Percentiles rank a stretch among this genome's conserved stretches.
Evolutionary conservation across 192 early-diverging fungal genomes (phyloP).

Genomic region (Spizellomyces punctatus): DNA sequence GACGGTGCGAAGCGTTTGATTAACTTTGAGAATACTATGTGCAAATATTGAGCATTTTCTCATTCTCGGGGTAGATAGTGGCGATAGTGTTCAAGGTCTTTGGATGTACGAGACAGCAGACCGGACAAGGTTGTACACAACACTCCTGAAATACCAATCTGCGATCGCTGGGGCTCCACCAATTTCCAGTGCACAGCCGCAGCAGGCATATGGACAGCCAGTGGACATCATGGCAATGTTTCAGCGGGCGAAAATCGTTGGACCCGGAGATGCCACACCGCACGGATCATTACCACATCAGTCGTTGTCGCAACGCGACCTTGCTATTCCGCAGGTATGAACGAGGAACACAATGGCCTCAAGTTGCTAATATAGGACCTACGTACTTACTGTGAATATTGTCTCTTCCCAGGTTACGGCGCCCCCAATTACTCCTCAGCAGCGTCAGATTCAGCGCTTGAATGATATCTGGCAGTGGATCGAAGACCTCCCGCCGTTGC

Average conservation of each 20-base stretch:
- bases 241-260: conserved; percentile 22
- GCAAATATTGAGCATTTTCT: background rate
- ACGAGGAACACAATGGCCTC: too few species aligned
- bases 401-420: background rate
- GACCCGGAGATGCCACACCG: background rate
- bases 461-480: conserved; percentile 39
- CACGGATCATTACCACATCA: background rate
- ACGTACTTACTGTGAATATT: too few species aligned
- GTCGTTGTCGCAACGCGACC: too few species aligned
- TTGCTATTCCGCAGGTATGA: too few species aligned
- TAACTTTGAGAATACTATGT: background rate
- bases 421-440: conserved; percentile 18
- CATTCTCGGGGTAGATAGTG: background rate
- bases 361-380: too few species aligned
- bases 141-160: conserved; percentile 29
- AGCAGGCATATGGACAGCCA: conserved; percentile 22
- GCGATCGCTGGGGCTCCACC: background rate
- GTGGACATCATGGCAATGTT: conserved; percentile 35
- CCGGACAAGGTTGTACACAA: conserved; percentile 57
- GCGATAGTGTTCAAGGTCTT: conserved; percentile 69
- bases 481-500: conserved; percentile 29
- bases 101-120: conserved; percentile 80
- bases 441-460: conserved; percentile 27
- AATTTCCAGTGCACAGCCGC: conserved; percentile 5
- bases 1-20: conserved; percentile 49